A percentile compares a stretch with the other conserved stretches of the same genome.
Conservation (phyloP, 2,329 filamentous ascomycete genomes). For the Annulohypoxylon truncatum region DNA sequence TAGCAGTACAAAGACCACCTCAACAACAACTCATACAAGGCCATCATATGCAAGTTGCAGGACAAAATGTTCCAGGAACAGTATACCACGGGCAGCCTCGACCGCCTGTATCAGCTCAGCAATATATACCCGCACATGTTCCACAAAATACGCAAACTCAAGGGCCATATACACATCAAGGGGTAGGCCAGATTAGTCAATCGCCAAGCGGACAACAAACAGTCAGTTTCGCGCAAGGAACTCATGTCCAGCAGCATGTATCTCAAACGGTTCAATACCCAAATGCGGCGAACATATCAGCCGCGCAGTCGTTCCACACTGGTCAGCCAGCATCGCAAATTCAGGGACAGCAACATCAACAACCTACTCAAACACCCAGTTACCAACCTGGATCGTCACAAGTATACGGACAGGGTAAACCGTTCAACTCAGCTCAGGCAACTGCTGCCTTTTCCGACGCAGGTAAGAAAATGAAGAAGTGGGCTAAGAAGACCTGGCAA, state of each 20-base stretch:
- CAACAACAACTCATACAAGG: constrained; percentile 26
- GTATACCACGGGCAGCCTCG: constrained; percentile 23
- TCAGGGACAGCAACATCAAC: constrained; percentile 25
- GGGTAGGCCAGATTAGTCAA: constrained; percentile 12
- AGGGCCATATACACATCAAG: constrained; percentile 17
- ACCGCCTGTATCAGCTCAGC: constrained; percentile 36
- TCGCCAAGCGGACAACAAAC: constrained; percentile 5
- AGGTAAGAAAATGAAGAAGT: constrained; percentile 49
- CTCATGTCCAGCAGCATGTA: constrained; percentile 7
- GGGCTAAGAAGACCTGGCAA: constrained; percentile 47
- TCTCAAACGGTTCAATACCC: constrained; percentile 13
- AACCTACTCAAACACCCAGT: constrained; percentile 1
- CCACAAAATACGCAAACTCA: constrained; percentile 10
- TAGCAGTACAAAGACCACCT: constrained; percentile 15
- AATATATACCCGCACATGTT: constrained; percentile 31
- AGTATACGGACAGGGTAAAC: constrained; percentile 27
- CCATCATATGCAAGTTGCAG: constrained; percentile 17
- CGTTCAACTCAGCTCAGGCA: constrained; percentile 42
- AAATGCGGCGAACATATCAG: not conserved
- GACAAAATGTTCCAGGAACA: constrained; percentile 14
- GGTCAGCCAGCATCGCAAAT: constrained; percentile 15
- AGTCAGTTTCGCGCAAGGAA: constrained; percentile 1
- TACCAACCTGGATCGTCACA: constrained; percentile 6
- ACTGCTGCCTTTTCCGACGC: constrained; percentile 38
- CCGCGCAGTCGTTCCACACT: constrained; percentile 1